Base-by-base conservation (phyloP, 768 basidiomycete genomes). In the Mycena leptocephala region DNA sequence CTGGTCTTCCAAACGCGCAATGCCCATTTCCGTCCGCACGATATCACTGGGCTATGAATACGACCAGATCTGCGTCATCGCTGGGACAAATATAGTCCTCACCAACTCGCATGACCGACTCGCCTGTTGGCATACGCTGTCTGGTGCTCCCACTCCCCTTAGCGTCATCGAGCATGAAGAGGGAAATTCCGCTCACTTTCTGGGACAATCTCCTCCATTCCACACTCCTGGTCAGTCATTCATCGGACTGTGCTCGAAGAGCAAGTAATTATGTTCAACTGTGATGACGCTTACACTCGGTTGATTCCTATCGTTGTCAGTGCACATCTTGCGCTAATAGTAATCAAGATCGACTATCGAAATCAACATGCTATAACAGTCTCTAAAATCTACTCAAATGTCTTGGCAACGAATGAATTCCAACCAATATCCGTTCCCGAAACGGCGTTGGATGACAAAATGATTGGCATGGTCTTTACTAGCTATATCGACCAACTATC, bases 81-180 rank as follows among this genome's bases (percentile, higher is more conserved):
- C 56, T 28, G 73, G 73, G 30, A 68, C 73, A 41, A 43, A 59
- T 18, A 30, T 74, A 3, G 41, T 70, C 41, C 22, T 74, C n/a
- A 62, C 48, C n/a, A 68, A 33, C 66, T 30, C 33, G 39, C 9
- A 26, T 28, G 37, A 61, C 9, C 64, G 53, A 22, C n/a, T 74
- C 28, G 3, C 37, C 3, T 74, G 72, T 20, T 55, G 72, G 48
- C 5, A 68, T 26, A 74, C 73, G 9, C 39, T 8, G 7, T 67
- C 73, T 9, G 73, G 73, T 1, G 58, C n/a, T n/a, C n/a, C n/a
- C n/a, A n/a, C 35, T 4, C 35, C 10, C 37, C 55, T 74, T 22
- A 65, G 24, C 33, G 39, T 30, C 1, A 39, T 66, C n/a, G 28
- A 56, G 18, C 64, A 59, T 10, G 56, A n/a, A 2, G 73, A 51